Conservation (phyloP, 495 filamentous ascomycete genomes). For the Lichina pygmaea region DNA sequence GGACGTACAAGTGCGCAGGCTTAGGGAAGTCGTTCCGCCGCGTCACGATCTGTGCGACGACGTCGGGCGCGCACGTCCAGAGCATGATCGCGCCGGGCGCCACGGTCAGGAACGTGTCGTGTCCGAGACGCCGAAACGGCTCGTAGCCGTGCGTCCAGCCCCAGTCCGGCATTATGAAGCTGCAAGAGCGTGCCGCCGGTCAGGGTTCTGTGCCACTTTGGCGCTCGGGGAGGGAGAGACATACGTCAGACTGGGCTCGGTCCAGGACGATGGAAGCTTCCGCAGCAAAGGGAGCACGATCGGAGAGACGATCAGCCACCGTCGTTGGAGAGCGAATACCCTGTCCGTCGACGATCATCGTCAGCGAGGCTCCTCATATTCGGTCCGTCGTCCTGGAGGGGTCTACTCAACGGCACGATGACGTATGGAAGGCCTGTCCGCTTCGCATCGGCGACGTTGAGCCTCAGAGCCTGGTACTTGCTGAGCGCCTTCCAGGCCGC, state of each 20-base stretch:
- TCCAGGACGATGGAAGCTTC: neutral
- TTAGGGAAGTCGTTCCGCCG: conserved; percentile 42
- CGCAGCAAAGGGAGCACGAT: neutral
- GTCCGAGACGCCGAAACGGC: conserved; percentile 14
- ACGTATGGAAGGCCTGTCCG: neutral
- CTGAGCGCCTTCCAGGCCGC: neutral
- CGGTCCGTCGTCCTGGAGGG: too few species aligned
- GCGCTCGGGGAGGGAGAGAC: neutral
- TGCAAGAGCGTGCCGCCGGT: conserved; percentile 6
- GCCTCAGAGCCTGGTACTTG: neutral
- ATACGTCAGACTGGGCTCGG: neutral
- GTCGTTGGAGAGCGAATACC: neutral
- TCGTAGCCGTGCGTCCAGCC: conserved; percentile 14
- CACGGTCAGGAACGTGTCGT: conserved; percentile 28
- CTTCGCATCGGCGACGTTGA: neutral
- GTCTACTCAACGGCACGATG: neutral
- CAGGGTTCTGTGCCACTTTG: neutral
- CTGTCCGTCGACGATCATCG: too few species aligned
- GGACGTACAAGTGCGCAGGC: conserved; percentile 24
- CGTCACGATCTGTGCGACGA: conserved; percentile 29
- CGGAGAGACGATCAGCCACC: conserved; percentile 1
- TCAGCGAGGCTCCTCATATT: too few species aligned
- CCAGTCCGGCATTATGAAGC: conserved; percentile 14
- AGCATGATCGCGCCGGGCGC: conserved; percentile 19
- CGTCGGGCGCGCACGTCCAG: conserved; percentile 26